These are phyloP conservation scores for Tilletia setariae DNA, from an alignment of 1,284 basidiomycete species.

Conservation along the genomic window DNA sequence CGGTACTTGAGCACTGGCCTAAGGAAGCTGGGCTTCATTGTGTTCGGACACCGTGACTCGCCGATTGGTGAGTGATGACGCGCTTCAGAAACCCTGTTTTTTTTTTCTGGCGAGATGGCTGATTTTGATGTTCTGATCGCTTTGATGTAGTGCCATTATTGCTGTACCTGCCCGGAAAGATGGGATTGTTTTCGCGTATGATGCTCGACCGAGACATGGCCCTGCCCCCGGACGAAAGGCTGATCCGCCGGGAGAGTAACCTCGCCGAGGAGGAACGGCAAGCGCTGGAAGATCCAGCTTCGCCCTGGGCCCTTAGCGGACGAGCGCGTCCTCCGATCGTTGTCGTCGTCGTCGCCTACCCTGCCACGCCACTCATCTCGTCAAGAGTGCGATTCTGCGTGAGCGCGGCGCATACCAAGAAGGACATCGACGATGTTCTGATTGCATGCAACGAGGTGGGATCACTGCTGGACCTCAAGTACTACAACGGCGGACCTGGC, in stretches of 20 bases:
- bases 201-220: conserved; percentile 46
- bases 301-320: conserved; percentile 16
- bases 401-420: conserved; percentile 91
- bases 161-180: conserved; percentile 76
- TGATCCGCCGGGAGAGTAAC: conserved; percentile 30
- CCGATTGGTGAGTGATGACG: conserved; percentile 62
- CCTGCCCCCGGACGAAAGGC: conserved; percentile 45
- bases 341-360: conserved; percentile 57
- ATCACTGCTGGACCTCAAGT: conserved; percentile 71
- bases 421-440: conserved; percentile 84
- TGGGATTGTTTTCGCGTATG: conserved; percentile 49
- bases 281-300: conserved; percentile 33
- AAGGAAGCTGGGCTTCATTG: conserved; percentile 91
- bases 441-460: conserved; percentile 90
- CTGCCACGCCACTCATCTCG: conserved; percentile 86
- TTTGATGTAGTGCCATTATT: conserved; percentile 69
- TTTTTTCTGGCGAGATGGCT: too few species aligned
- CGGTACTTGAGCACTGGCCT: conserved; percentile 85
- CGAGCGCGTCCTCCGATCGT: conserved; percentile 43
- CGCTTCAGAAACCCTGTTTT: not conserved
- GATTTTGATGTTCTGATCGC: too few species aligned
- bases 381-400: conserved; percentile 90
- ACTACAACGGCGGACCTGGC: conserved; percentile 65
- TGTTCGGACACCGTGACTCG: conserved; percentile 84
- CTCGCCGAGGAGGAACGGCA: conserved; percentile 30